Evolutionary conservation across 1,139 yeast genomes (phyloP), one percentile per base, ranked within the genome.

Genomic region (Kazachstania sp.): DNA sequence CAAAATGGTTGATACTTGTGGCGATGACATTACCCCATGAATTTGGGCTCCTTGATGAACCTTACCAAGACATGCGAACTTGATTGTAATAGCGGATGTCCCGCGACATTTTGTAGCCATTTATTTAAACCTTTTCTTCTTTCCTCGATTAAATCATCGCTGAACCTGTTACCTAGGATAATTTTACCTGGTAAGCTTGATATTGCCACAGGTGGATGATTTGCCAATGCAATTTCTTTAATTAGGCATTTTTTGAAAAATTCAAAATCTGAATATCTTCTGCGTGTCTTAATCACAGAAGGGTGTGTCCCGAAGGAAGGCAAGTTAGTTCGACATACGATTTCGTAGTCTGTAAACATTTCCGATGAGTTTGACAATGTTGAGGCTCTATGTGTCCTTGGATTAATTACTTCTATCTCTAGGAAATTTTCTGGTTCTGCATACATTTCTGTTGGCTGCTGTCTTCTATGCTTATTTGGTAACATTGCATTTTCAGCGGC

Each of bases 361-460:
- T 79, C 67, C 3, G 30, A 18, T 9, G 86, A 86, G 50, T 67
- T 64, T 1, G 86, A n/a, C n/a, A n/a, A 86, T 59, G 85, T 95
- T 0, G 97, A 88, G 23, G 52, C 12, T 26, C 35, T 52, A 49
- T 64, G 64, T 23, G 66, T 64, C 45, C 56, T 55, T 2, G 63
- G 63, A 41, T 55, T 53, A 49, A 71, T 50, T 48, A 79, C 95
- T 65, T 90, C 97, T 37, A 94, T 82, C 66, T 92, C 98, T 41
- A 92, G 73, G 60, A 88, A 87, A 67, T 88, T 87, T 66, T 92
- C 98, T 0, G 97, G 97, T 56, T 86, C 95, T 0, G 95, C 95
- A 60, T 92, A 92, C 41, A 86, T 76, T 59, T 87, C 95, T 54
- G 79, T 86, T 64, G 81, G 82, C 9, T 87, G 75, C 63, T 85